Percentiles rank a stretch among this genome's conserved stretches.
phyloP scores from a whole-genome alignment of 169 alveolate genomes.

The Plasmodium gaboni region DNA sequence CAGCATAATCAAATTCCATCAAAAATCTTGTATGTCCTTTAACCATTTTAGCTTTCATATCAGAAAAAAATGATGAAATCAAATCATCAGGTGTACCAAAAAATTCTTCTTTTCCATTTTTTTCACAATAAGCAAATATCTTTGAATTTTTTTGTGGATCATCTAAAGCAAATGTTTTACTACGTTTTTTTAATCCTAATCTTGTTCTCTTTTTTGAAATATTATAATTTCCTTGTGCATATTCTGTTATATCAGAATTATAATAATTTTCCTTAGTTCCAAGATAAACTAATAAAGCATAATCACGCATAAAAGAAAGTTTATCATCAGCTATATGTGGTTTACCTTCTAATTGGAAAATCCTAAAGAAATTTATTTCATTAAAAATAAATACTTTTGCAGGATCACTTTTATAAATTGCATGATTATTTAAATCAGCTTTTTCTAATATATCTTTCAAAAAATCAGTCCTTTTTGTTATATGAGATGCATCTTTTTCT shows the following conservation, averaged over 20 bases:
- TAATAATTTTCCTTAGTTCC: slow-evolving; percentile 11
- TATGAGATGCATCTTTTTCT: background rate
- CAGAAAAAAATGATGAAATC: slow-evolving; percentile 32
- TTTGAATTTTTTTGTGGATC: background rate
- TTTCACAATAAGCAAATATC: slow-evolving; percentile 3
- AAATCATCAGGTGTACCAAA: slow-evolving; percentile 50
- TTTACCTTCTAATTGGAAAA: too few relatives aligned
- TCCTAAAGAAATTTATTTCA: background rate
- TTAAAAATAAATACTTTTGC: background rate
- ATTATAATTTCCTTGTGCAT: slow-evolving; percentile 7
- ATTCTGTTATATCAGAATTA: slow-evolving; percentile 45
- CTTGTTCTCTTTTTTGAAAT: slow-evolving; percentile 3
- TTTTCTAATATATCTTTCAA: background rate
- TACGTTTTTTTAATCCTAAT: slow-evolving; percentile 56
- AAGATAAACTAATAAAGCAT: too few relatives aligned
- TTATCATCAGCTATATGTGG: too few relatives aligned
- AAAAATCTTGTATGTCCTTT: slow-evolving; percentile 38
- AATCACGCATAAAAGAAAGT: too few relatives aligned
- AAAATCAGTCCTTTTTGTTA: slow-evolving; percentile 2
- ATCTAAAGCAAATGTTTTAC: slow-evolving; percentile 18
- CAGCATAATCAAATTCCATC: slow-evolving; percentile 14
- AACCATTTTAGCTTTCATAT: slow-evolving; percentile 47
- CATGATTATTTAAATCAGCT: slow-evolving; percentile 3
- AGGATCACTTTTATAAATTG: slow-evolving; percentile 11
- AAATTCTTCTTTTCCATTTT: slow-evolving; percentile 14